Evolutionary conservation across 2,329 filamentous ascomycete genomes (phyloP), one percentile per base, ranked within the genome.

Genomic region (Clarireedia hainanense): DNA sequence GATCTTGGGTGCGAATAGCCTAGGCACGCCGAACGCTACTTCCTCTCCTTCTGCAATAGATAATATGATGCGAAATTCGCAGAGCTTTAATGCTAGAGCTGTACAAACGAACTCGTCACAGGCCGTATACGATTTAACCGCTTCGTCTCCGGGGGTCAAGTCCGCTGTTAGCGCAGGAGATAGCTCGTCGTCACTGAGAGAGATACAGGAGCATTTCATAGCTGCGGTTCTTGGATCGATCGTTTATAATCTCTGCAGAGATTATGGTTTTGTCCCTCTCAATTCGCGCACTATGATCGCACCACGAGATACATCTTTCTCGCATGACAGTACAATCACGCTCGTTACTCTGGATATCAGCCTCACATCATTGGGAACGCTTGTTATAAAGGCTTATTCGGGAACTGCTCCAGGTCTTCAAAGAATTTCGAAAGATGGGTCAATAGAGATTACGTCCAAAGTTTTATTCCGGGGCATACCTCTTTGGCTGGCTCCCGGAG

Each of bases 161-260:
- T 50, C 58, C 5, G 58, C 53, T 47, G 56, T 43, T 12, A 55
- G 56, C n/a, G 34, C 50, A 42, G 51, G 54, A 10, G 60, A 64
- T n/a, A 45, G 43, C 5, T 54, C 50, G 20, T 43, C 61, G 27
- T 61, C 62, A 30, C 34, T 58, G 39, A 68, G 62, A 52, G 62
- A 66, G 30, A 61, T 70, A 5, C 65, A 70, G 51, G 67, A 69
- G 49, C 58, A 60, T 15, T 69, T 70, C 40, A 65, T 70, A 47
- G 68, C 69, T 47, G 64, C 69, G 12, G 65, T 69, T 20, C 63
- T 69, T 27, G 64, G 63, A 20, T 66, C 66, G 20, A 57, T 70
- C 26, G 58, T 65, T 3, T 67, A 64, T 58, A 60, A 63, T 48
- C 66, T 70, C 48, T 69, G 67, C 53, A 64, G 61, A 47, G 65